Evolutionary conservation across 1,284 basidiomycete genomes (phyloP), one percentile per base, ranked within the genome.

Genomic region (Mrakiaceae sp.): DNA sequence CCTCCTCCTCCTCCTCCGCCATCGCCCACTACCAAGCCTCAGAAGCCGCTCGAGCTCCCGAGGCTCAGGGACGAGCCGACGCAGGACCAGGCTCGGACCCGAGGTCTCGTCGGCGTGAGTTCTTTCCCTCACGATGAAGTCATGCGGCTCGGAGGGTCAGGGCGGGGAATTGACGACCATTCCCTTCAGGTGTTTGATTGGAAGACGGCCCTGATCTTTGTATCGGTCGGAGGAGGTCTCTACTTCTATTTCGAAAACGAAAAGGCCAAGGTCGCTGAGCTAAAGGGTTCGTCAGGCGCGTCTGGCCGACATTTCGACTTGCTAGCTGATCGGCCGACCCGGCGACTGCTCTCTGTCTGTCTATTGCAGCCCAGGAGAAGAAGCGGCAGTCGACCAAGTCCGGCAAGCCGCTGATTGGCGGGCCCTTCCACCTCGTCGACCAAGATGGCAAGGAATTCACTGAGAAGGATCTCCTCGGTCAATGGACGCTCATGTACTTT

Each of bases 401-500:
- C n/a, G 83, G 83, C 1, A 76, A 79, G 66, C 82, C 95, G 1
- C 81, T 87, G 52, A 87, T 98, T 67, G 95, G 95, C 12, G 95
- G 95, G 0, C 87, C 93, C 0, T 98, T 98, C 79, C 76, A 78
- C 6, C 79, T 98, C 66, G 81, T 81, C 49, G 83, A 86, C 51
- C 84, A 90, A 69, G 73, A 82, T 39, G 84, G 83, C 64, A 79
- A 83, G 68, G 75, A 82, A 0, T 95, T 94, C 77, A 89, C 90
- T 0, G 86, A 97, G 60, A 78, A 88, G 66, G 84, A 97, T 73
- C 78, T 98, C 61, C 76, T 87, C 42, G 91, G 90, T 65, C 86
- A 90, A 80, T 82, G 81, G 78, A 88, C 82, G 50, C 79, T 98
- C 69, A 86, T 98, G 64, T 98, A 98, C 79, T 97, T 97, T 76